Evolutionary conservation across 495 filamentous ascomycete genomes (phyloP), one percentile per base, ranked within the genome.

Genomic region (Eremomyces bilateralis): DNA sequence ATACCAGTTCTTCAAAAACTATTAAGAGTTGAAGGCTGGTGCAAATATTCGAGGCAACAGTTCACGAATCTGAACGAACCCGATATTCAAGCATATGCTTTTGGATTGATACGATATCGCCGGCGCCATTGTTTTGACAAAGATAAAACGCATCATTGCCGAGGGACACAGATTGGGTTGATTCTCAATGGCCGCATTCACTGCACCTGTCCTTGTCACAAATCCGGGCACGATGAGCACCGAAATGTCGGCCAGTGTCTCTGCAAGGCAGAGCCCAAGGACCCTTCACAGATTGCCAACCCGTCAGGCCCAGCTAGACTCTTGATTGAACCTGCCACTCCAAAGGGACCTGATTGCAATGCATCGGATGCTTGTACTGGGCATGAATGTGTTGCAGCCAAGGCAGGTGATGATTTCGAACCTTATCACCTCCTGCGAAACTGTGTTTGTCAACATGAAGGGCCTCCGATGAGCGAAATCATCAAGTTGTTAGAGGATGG

Each of bases 31-130:
- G 15, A 21, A 5, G 33, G 33, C 6, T 20, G 19, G 19, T 39
- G 38, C 13, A 15, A 4, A 15, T 13, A 29, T n/a, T 19, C 21
- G 12, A 28, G 34, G 5, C 12, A 15, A 11, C 30, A 21, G 13
- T 4, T 34, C 12, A 20, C 29, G 11, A 15, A n/a, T n/a, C n/a
- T 4, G 3, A 16, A 4, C 4, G 34, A 11, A 4, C 22, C 3
- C 12, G 28, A 38, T 17, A 24, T 15, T 18, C 4, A 21, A 38
- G 34, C 15, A 39, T 38, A 38, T 34, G 28, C 27, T 3, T 38
- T 18, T 34, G 13, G 17, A 8, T 29, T 38, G 22, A 18, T 15
- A 20, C 37, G 8, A 22, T 22, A 11, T 12, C 39, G 28, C 16
- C 17, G 15, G 28, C 17, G 13, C n/a, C 20, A 28, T 16, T 13